Evolutionary conservation across 495 filamentous ascomycete genomes (phyloP), one percentile per base, ranked within the genome.

Genomic region (Penicillium maclennaniae): DNA sequence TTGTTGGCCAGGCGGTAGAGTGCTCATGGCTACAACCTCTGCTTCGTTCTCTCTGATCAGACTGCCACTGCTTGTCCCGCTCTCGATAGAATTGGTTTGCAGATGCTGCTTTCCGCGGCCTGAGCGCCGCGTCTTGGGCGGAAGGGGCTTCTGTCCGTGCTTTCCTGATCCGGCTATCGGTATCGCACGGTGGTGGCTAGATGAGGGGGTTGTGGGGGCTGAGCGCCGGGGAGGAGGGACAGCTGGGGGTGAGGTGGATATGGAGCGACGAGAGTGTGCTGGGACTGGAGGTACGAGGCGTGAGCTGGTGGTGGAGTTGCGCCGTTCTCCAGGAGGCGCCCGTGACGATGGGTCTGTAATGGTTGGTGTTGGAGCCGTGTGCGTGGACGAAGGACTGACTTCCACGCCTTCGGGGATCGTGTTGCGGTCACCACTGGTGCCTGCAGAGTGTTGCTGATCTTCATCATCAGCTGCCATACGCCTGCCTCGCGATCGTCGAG

Each of bases 401-500:
- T 59, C 56, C 28, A 59, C 49, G 27, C 64, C 63, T 48, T 69
- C 65, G n/a, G 68, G 64, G 43, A 67, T 68, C 10, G 55, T 71
- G 38, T 68, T 64, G 31, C 55, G 47, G 19, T 67, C 64, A 28
- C 65, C 63, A 31, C 57, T 65, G 23, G 61, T 61, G 28, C 60
- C 58, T 41, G 60, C 21, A 7, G 60, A 63, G 25, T 58, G 54
- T 20, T 62, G 54, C 20, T 62, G 54, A 1, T 67, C 58, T 9
- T 63, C 64, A 1, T 70, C 66, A 9, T 65, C 66, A 7, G 41
- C 53, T 14, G 49, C 46, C 9, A 58, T 49, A 44, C 68, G 65
- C 54, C 69, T 59, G 12, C 73, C 73, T 15, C 70, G 71, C 70
- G 66, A 76, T 38, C 74, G 72, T 10, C 74, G 63, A 44, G 74